These are phyloP conservation scores for Ganoderma meredithae DNA, from an alignment of 1,284 basidiomycete species.

Conservation along the genomic window DNA sequence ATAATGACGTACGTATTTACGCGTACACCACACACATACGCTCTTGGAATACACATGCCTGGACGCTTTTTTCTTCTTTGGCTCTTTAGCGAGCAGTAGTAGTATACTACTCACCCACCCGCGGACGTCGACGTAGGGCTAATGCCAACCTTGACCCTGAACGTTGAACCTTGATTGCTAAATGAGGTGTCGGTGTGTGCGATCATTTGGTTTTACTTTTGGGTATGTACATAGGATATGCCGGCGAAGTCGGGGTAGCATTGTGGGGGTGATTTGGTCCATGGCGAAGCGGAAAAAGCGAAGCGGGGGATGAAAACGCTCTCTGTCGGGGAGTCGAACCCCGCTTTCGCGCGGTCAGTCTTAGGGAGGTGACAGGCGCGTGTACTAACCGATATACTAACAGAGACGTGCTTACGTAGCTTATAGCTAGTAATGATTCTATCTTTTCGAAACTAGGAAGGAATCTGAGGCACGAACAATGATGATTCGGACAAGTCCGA, in stretches of 20 bases:
- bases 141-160: neutral
- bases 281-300: no score
- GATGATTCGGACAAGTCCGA: no score
- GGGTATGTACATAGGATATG: no score
- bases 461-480: no score
- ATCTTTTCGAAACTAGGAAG: no score
- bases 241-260: no score
- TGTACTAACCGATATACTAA: constrained; percentile 22
- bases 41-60: neutral
- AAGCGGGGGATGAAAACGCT: constrained; percentile 30
- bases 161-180: no score
- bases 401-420: constrained; percentile 1
- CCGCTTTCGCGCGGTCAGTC: constrained; percentile 46
- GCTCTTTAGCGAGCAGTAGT: neutral
- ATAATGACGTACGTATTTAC: neutral
- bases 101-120: neutral
- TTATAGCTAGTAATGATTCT: no score
- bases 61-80: neutral
- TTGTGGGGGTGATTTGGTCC: no score
- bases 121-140: neutral
- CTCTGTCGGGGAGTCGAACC: constrained; percentile 52
- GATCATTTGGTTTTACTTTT: no score
- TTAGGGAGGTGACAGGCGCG: constrained; percentile 7
- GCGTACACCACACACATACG: neutral
- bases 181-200: no score